Evolutionary conservation across 2,329 filamentous ascomycete genomes (phyloP).

Genomic region (Paraphoma sp.): DNA sequence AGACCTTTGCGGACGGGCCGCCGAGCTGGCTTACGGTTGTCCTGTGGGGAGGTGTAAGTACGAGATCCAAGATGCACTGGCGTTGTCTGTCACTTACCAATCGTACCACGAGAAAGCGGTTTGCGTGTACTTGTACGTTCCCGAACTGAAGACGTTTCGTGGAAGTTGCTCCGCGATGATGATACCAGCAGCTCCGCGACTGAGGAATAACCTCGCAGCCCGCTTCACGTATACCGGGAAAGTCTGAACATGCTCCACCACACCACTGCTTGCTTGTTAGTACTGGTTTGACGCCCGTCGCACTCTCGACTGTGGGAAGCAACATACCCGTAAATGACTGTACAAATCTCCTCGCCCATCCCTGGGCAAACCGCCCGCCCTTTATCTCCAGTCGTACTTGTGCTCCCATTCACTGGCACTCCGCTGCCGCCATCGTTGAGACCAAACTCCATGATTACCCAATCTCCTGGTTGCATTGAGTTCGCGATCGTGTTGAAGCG

Average conservation of each 20-base stretch:
- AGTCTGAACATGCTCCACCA: constrained; percentile 62
- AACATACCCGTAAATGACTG: constrained; percentile 50
- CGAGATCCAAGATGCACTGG: not conserved
- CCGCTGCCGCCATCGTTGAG: constrained; percentile 63
- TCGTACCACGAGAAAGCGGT: constrained; percentile 58
- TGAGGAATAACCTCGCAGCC: constrained; percentile 59
- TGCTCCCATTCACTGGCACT: constrained; percentile 55
- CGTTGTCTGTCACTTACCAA: not conserved
- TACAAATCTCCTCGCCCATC: constrained; percentile 59
- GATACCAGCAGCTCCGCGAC: constrained; percentile 64
- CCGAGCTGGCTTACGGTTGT: constrained; percentile 43
- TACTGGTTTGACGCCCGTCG: not conserved
- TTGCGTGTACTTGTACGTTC: constrained; percentile 54
- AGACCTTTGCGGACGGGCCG: constrained; percentile 21
- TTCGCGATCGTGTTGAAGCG: constrained; percentile 64
- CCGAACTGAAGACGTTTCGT: constrained; percentile 65
- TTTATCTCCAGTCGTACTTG: constrained; percentile 61
- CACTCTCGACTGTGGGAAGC: not conserved
- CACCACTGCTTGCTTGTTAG: constrained; percentile 30
- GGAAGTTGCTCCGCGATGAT: constrained; percentile 62
- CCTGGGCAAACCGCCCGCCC: constrained; percentile 65
- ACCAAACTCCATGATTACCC: constrained; percentile 72
- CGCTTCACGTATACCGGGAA: constrained; percentile 65
- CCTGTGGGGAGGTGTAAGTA: too few species aligned
- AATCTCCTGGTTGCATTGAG: constrained; percentile 62